Base-by-base conservation (phyloP, 768 basidiomycete genomes). In the Lactarius tabidus region DNA sequence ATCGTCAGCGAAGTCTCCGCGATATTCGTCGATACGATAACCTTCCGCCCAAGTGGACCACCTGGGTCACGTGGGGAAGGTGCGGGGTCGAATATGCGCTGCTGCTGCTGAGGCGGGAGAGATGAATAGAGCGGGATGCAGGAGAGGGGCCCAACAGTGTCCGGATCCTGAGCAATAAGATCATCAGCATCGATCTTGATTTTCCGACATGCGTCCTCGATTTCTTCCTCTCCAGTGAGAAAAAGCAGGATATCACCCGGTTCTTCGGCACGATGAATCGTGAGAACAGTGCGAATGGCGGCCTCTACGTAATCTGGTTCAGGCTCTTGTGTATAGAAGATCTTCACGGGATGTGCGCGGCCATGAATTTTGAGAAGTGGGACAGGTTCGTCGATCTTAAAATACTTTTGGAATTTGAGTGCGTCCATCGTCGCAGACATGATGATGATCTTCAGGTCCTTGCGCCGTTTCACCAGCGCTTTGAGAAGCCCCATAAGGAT, bases 341-440 rank as follows among this genome's bases (percentile, higher is more conserved):
- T 90, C 74, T 98, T 96, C 28, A 98, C 95, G 12, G 95, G 93
- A 77, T 98, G 93, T 9, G 94, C 95, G 31, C 95, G 84, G 41
- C 94, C 95, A 0, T 94, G 93, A 6, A 95, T 91, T 72, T 92
- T 93, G 81, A 94, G 93, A 3, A 94, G 78, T 0, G 93, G 93
- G 1, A 90, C 92, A 2, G 79, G 71, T 8, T 67, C 69, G 7
- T 66, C 67, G 62, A 85, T 72, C 41, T 81, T 82, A 74, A 98
- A 98, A 81, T 98, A 99, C 72, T 89, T 91, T 75, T 95, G 94
- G 78, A 98, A 98, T 75, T 98, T 98, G 73, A 90, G 82, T 0
- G 96, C 93, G 72, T 98, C 96, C n/a, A 99, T 87, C 1, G 97
- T 99, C 17, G 97, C 97, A 43, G 91, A 94, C 96, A 99, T 99